Evolutionary conservation across 306 rosid species (phyloP).

Genomic region (Begonia masoniana): DNA sequence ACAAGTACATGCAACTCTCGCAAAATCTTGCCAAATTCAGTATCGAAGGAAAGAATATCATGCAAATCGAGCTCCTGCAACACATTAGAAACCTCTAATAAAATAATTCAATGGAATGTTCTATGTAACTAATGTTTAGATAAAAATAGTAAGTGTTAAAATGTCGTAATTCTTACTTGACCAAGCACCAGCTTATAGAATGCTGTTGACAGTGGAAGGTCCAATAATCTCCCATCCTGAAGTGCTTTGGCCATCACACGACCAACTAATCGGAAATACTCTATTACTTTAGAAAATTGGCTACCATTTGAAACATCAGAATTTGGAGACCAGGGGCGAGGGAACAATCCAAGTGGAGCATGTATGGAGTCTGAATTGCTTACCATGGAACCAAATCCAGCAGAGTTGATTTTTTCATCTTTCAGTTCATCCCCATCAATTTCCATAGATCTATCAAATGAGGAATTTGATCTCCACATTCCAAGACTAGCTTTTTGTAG

Average conservation of each 20-base stretch:
- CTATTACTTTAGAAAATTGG: slow-evolving; percentile 55
- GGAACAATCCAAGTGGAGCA: slow-evolving; percentile 89
- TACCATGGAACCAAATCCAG: slow-evolving; percentile 14
- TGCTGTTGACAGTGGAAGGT: slow-evolving; percentile 76
- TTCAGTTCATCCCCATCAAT: slow-evolving; percentile 50
- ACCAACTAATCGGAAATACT: slow-evolving; percentile 83
- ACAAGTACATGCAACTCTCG: slow-evolving; percentile 77
- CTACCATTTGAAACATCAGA: slow-evolving; percentile 67
- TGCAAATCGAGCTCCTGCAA: slow-evolving; percentile 95
- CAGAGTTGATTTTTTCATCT: slow-evolving; percentile 28
- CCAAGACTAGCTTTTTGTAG: slow-evolving; percentile 70
- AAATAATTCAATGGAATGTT: no score
- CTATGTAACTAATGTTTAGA: no score
- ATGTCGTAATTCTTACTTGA: slow-evolving; percentile 45
- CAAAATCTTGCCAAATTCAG: slow-evolving; percentile 86
- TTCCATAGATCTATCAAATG: slow-evolving; percentile 41
- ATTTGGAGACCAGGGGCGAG: slow-evolving; percentile 80
- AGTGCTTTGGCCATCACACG: slow-evolving; percentile 96
- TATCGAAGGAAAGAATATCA: slow-evolving; percentile 71
- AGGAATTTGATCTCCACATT: slow-evolving; percentile 85
- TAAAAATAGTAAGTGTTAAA: neutral
- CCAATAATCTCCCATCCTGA: slow-evolving; percentile 93
- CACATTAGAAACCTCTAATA: neutral
- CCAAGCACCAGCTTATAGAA: slow-evolving; percentile 87
- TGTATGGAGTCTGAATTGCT: slow-evolving; percentile 48